phyloP scores from a whole-genome alignment of 768 basidiomycete genomes.

The Rhizopogon vesiculosus region DNA sequence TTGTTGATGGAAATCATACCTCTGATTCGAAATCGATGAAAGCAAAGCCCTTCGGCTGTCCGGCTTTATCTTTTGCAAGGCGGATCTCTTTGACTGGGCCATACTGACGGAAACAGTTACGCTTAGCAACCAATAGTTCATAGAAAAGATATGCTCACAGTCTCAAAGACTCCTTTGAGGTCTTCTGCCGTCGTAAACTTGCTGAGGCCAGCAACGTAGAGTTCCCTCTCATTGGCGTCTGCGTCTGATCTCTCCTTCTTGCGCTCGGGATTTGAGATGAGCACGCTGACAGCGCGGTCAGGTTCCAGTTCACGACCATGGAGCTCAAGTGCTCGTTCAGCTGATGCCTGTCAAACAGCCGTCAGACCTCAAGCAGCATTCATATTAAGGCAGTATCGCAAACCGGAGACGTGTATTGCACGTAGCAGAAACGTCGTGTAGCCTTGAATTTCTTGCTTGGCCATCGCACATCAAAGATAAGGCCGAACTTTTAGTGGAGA shows the following conservation, averaged over 20 bases:
- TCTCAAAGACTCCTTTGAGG: conserved; percentile 71
- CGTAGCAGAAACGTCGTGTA: conserved; percentile 88
- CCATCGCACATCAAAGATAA: conserved; percentile 93
- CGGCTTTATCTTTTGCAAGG: conserved; percentile 67
- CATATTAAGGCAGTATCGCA: conserved; percentile 20
- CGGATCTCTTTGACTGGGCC: conserved; percentile 80
- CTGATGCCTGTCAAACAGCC: conserved; percentile 43
- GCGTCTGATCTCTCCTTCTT: conserved; percentile 90
- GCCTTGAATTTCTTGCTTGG: conserved; percentile 96
- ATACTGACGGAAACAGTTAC: conserved; percentile 45
- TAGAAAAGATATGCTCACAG: conserved; percentile 40
- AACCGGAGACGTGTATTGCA: conserved; percentile 86
- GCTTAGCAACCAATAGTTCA: background rate
- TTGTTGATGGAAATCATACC: conserved; percentile 35
- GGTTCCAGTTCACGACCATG: conserved; percentile 74
- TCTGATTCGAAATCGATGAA: conserved; percentile 89
- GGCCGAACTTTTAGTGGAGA: conserved; percentile 61
- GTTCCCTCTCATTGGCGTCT: conserved; percentile 75
- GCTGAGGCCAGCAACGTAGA: conserved; percentile 86
- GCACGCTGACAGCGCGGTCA: conserved; percentile 65
- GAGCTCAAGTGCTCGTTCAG: conserved; percentile 73
- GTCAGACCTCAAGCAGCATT: background rate
- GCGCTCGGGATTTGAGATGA: conserved; percentile 85
- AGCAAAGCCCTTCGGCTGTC: conserved; percentile 77
- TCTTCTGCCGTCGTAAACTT: conserved; percentile 75